Conservation (phyloP, 2,329 filamentous ascomycete species). For the Apiospora aurea region DNA sequence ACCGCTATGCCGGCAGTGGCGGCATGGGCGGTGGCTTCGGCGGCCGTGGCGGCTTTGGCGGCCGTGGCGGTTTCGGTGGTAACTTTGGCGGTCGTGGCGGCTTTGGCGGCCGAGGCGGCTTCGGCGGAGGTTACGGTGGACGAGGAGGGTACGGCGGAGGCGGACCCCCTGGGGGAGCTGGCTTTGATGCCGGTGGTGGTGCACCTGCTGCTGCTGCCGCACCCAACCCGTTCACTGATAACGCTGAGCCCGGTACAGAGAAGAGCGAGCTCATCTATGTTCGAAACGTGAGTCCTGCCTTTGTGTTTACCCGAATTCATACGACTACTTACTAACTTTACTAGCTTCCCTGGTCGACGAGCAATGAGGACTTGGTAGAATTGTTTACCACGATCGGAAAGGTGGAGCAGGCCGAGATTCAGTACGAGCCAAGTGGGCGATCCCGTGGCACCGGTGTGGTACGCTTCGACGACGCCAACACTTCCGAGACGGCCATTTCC, state of each 20-base stretch:
- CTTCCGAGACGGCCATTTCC: constrained; percentile 90
- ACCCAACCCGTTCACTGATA: constrained; percentile 94
- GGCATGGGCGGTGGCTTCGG: constrained; percentile 64
- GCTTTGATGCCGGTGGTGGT: constrained; percentile 52
- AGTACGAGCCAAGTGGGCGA: constrained; percentile 95
- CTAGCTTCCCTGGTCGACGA: constrained; percentile 97
- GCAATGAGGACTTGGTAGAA: constrained; percentile 96
- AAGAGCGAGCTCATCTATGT: constrained; percentile 88
- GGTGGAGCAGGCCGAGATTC: constrained; percentile 98
- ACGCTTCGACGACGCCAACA: constrained; percentile 82
- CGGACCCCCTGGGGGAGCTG: constrained; percentile 46
- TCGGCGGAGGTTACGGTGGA: constrained; percentile 53
- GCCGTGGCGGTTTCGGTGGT: constrained; percentile 51
- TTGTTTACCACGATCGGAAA: constrained; percentile 98
- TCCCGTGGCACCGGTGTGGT: constrained; percentile 97
- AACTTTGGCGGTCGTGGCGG: constrained; percentile 54
- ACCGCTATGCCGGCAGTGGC: constrained; percentile 81
- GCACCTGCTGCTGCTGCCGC: constrained; percentile 54
- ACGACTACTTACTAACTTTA: constrained; percentile 39
- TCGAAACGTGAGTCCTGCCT: constrained; percentile 78
- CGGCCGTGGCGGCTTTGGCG: constrained; percentile 51
- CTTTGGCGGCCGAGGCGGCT: constrained; percentile 55
- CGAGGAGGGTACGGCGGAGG: constrained; percentile 52
- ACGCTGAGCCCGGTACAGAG: constrained; percentile 85
- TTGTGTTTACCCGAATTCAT: background rate